Conservation (phyloP, 495 filamentous ascomycete genomes). For the Lentithecium fluviatile region DNA sequence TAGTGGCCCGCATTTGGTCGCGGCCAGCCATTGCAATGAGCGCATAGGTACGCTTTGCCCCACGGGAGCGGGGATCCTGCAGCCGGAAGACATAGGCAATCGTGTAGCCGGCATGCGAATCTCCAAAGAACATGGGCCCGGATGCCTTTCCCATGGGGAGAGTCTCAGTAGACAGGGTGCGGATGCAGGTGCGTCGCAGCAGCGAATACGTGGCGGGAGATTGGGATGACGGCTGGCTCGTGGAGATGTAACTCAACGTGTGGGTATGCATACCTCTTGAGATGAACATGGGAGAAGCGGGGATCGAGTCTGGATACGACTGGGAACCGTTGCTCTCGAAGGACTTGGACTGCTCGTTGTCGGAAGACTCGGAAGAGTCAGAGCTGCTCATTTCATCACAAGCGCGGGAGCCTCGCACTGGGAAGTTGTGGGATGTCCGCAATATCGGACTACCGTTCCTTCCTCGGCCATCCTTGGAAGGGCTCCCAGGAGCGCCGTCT, state of each 20-base stretch:
- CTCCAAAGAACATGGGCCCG: slow-evolving; percentile 85
- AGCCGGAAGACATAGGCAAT: slow-evolving; percentile 92
- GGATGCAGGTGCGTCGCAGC: slow-evolving; percentile 79
- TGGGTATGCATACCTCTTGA: slow-evolving; percentile 60
- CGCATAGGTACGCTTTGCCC: slow-evolving; percentile 81
- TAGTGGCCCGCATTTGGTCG: slow-evolving; percentile 71
- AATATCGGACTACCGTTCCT: slow-evolving; percentile 59
- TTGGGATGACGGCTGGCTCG: slow-evolving; percentile 70
- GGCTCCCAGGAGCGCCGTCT: slow-evolving; percentile 52
- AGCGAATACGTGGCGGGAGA: slow-evolving; percentile 77
- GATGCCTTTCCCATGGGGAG: slow-evolving; percentile 72
- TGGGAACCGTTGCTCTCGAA: slow-evolving; percentile 14
- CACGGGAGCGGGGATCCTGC: slow-evolving; percentile 82
- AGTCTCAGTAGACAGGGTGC: slow-evolving; percentile 80
- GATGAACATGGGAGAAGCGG: slow-evolving; percentile 26
- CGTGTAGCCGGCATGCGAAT: slow-evolving; percentile 77
- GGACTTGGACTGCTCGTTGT: slow-evolving; percentile 33
- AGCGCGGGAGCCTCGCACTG: slow-evolving; percentile 16
- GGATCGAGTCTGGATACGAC: slow-evolving; percentile 25
- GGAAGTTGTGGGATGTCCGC: slow-evolving; percentile 52
- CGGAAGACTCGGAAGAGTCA: slow-evolving; percentile 35
- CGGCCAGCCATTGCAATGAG: slow-evolving; percentile 74
- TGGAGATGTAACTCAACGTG: slow-evolving; percentile 81
- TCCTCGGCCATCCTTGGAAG: slow-evolving; percentile 51
- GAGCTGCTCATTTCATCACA: slow-evolving; percentile 30